Evolutionary conservation across 164 flowering plant species (phyloP).

Genomic region (Annona squamosa): DNA sequence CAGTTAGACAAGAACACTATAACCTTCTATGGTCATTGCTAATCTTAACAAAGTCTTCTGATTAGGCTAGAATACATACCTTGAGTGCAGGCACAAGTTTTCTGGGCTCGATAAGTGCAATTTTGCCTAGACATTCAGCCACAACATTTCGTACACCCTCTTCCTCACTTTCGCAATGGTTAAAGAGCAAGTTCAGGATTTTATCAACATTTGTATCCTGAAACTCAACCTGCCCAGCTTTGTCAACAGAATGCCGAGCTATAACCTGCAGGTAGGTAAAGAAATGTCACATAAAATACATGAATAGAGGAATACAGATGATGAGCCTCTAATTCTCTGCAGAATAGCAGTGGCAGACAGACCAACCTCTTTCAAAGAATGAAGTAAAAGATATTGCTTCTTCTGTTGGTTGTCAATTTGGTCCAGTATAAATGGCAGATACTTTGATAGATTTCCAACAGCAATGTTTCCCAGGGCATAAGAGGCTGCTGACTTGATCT

Average conservation of each 20-base stretch:
- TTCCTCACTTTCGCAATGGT: slow-evolving; percentile 99
- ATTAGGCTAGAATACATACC: slow-evolving; percentile 34
- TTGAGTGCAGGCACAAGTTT: slow-evolving; percentile 96
- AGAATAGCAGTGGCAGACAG: not conserved
- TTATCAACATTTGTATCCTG: slow-evolving; percentile 89
- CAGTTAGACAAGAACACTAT: not conserved
- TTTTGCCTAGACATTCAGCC: slow-evolving; percentile 97
- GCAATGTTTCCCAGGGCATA: slow-evolving; percentile 99
- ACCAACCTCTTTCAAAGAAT: slow-evolving; percentile 92
- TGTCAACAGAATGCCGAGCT: slow-evolving; percentile 91
- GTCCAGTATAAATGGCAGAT: slow-evolving; percentile 89
- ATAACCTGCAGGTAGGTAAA: slow-evolving; percentile 61
- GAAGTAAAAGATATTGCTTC: slow-evolving; percentile 92
- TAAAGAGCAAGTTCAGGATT: slow-evolving; percentile 80
- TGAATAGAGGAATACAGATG: not conserved
- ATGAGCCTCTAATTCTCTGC: not conserved
- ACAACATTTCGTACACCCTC: slow-evolving; percentile 99
- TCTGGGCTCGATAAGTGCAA: slow-evolving; percentile 89
- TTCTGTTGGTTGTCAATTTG: slow-evolving; percentile 99
- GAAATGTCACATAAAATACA: not conserved
- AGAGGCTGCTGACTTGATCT: slow-evolving; percentile 98
- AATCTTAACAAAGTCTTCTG: not conserved
- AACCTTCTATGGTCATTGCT: not conserved
- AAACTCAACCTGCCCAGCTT: slow-evolving; percentile 60
- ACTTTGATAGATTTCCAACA: slow-evolving; percentile 90